Conservation (phyloP, 805 yeast genomes). For the Torulaspora maleeae region DNA sequence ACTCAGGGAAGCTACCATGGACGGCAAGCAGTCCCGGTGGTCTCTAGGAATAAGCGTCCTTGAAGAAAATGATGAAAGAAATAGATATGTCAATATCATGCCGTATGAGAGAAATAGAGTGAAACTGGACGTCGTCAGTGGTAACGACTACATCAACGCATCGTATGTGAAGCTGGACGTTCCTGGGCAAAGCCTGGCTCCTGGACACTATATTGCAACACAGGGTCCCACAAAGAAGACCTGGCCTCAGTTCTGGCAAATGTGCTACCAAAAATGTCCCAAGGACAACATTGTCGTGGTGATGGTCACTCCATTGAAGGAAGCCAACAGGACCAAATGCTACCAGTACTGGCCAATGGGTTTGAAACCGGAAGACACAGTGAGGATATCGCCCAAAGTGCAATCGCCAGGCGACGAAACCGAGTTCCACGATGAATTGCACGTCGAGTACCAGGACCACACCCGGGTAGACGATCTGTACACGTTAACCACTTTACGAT, state of each 20-base stretch:
- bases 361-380: slow-evolving; percentile 5
- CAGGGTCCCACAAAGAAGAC: slow-evolving; percentile 80
- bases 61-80: slow-evolving; percentile 37
- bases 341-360: slow-evolving; percentile 66
- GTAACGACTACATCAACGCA: slow-evolving; percentile 76
- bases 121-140: slow-evolving; percentile 31
- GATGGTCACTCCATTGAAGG: slow-evolving; percentile 73
- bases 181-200: slow-evolving; percentile 19
- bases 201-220: slow-evolving; percentile 54
- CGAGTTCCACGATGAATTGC: slow-evolving; percentile 22
- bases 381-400: slow-evolving; percentile 9
- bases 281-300: slow-evolving; percentile 55
- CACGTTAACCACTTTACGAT: slow-evolving; percentile 23
- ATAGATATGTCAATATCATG: slow-evolving; percentile 57
- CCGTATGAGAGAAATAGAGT: slow-evolving; percentile 65
- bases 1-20: slow-evolving; percentile 37
- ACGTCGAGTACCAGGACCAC: slow-evolving; percentile 19
- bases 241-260: slow-evolving; percentile 83
- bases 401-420: slow-evolving; percentile 29
- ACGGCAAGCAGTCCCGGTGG: slow-evolving; percentile 28
- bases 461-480: slow-evolving; percentile 22
- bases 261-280: slow-evolving; percentile 58
- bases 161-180: slow-evolving; percentile 49
- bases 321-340: slow-evolving; percentile 71
- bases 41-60: slow-evolving; percentile 28